A percentile compares a stretch with the other conserved stretches of the same genome.
Evolutionary conservation across 306 rosid genomes (phyloP).

Genomic region (Medicago ruthenica): DNA sequence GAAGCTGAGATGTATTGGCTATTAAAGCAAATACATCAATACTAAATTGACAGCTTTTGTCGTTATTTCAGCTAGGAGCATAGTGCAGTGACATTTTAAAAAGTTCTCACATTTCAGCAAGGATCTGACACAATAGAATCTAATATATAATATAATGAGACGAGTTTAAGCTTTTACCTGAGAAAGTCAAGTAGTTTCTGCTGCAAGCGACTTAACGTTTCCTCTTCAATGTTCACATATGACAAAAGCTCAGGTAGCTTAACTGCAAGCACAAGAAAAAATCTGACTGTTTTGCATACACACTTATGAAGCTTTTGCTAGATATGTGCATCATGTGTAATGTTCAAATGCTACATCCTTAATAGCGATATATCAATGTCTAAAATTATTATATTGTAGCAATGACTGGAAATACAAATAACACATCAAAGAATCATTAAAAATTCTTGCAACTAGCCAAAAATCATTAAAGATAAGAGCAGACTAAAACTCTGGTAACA

Average conservation of each 20-base stretch:
- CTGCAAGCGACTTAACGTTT: constrained; percentile 74
- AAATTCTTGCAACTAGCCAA: constrained; percentile 33
- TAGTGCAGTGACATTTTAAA: constrained; percentile 5
- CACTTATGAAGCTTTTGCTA: constrained; percentile 19
- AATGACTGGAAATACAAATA: constrained; percentile 29
- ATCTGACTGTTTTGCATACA: constrained; percentile 14
- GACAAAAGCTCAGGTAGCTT: constrained; percentile 93
- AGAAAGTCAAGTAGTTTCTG: constrained; percentile 78
- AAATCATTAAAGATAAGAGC: constrained; percentile 21
- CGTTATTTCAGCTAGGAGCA: constrained; percentile 25
- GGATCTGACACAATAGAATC: constrained; percentile 20
- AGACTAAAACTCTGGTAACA: constrained; percentile 71
- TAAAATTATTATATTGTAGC: background rate
- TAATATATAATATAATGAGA: constrained; percentile 24
- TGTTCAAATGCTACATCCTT: constrained; percentile 22
- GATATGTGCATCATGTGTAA: constrained; percentile 31
- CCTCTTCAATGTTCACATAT: constrained; percentile 92
- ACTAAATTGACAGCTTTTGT: background rate
- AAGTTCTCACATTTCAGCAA: background rate
- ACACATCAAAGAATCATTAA: background rate
- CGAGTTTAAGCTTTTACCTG: constrained; percentile 55
- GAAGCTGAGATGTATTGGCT: background rate
- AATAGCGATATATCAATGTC: constrained; percentile 24
- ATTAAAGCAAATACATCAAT: constrained; percentile 5
- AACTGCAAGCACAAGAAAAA: constrained; percentile 71